Evolutionary conservation across 2,329 filamentous ascomycete species (phyloP), one percentile per base, ranked within the genome.

Genomic region (Cytospora piceicola): DNA sequence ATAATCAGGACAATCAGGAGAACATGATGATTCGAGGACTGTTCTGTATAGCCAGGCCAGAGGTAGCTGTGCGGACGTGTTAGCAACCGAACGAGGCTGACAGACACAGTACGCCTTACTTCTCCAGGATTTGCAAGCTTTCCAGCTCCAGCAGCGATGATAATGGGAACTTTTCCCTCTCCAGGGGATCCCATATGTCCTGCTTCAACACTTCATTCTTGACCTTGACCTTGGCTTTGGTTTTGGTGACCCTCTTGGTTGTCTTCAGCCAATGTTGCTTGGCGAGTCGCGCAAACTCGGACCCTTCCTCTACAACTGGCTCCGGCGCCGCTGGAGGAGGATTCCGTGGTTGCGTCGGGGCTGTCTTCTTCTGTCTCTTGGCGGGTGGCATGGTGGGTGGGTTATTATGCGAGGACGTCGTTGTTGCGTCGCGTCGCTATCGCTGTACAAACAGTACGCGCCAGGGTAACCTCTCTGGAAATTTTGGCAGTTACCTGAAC

Each of bases 1-100:
- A 91, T 86, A 72, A 99, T 89, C 69, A 97, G 78, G 20, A 91
- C 91, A 73, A 98, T 88, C 68, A 99, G 83, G 39, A 98, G 82
- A 62, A 97, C 90, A 76, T 99, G 94, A 73, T 93, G 90, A 76
- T 99, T 96, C 36, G 94, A 96, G 4, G 93, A 88, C 72, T 95
- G 89, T 69, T 96, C 92, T 15, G 86, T 88, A 76, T 96, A 99
- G 60, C 91, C 92, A 55, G 95, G 95, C 95, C 95, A 99, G 32
- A 99, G 84, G 75, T 96, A 98, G 74, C 92, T 92, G 67, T 67
- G 65, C 54, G 52, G 53, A 36, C 60, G 11, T 36, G 69, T 78
- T 65, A 78, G 75, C 63, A 61, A 56, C 46, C 17, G 22, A 12
- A 42, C 51, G 11, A 53, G 14, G 36, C 39, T 39, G 30, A 20